Base-by-base conservation (phyloP, 176 grass and related monocot species). In the Juncus effusus region DNA sequence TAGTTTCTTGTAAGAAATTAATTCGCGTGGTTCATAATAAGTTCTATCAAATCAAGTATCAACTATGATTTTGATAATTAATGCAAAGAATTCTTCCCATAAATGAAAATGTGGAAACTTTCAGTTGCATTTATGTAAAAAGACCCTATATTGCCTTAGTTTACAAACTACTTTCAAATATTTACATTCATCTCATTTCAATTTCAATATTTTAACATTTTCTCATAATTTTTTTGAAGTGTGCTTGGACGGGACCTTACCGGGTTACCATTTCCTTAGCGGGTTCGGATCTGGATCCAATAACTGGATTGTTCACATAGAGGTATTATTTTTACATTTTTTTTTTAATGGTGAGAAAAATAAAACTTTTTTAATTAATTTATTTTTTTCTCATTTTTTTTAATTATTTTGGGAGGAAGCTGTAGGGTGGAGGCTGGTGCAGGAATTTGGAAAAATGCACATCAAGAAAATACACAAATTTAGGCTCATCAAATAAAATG, bases 191-290 rank as follows among this genome's bases (percentile, higher is more conserved):
- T 28, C 19, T 28, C 19, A 28, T 28, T 28, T 28, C 19, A 47
- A 47, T 56, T 60, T 64, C 15, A 40, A 28, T 38, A 57, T 69
- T 61, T 13, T 3, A 42, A 35, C 52, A 6, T 39, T 28, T 41
- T 6, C 1, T 64, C 13, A 10, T 50, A 3, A 53, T 2, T 14
- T 40, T 5, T 42, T 68, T 81, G 51, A 72, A 90, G 91, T 87
- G 81, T 87, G 91, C 64, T 90, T 95, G 76, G 86, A 95, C 54
- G 86, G 86, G 38, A 90, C 68, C 49, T 78, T 87, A 14, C 78
- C 91, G 0, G 91, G 73, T 6, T 96, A 96, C 70, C 86, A 96
- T 83, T 71, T 87, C 5, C 81, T 67, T 51, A 90, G 77, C 62
- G 91, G 91, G n/a, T 96, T 77, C 19, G 81, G 78, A 5, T 76